Conservation (phyloP, 371 early-diverging fungal species). For the Entomophthora muscae region DNA sequence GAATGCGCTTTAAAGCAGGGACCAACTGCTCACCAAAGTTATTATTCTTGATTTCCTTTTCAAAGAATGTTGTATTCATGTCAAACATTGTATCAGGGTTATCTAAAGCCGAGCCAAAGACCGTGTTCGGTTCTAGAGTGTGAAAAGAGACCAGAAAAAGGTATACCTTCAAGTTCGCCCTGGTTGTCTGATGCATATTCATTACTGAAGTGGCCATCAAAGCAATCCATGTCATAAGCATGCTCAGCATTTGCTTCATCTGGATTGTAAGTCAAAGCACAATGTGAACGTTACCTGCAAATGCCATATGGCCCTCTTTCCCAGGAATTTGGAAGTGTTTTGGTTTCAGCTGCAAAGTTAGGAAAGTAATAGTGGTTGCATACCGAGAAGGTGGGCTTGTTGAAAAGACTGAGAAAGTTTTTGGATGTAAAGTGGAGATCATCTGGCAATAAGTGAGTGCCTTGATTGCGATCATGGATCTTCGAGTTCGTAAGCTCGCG, state of each 20-base stretch:
- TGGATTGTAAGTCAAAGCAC: no score
- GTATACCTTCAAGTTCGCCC: slow-evolving; percentile 16
- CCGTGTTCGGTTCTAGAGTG: slow-evolving; percentile 20
- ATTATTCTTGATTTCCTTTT: not conserved
- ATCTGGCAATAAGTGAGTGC: slow-evolving; percentile 51
- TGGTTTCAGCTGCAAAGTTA: slow-evolving; percentile 2
- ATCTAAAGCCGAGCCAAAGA: slow-evolving; percentile 17
- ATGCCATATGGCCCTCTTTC: not conserved
- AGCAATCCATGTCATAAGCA: not conserved
- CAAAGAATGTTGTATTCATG: not conserved
- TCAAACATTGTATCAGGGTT: not conserved
- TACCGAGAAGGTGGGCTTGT: slow-evolving; percentile 42
- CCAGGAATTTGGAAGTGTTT: slow-evolving; percentile 1
- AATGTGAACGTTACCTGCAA: not conserved
- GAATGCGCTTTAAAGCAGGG: slow-evolving; percentile 34
- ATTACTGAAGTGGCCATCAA: slow-evolving; percentile 2
- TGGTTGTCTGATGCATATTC: slow-evolving; percentile 12
- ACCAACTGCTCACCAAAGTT: slow-evolving; percentile 17
- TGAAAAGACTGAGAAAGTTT: slow-evolving; percentile 54
- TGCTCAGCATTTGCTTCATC: not conserved
- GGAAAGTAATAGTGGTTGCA: not conserved
- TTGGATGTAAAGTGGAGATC: slow-evolving; percentile 76
- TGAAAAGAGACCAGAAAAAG: not conserved
- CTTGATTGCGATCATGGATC: slow-evolving; percentile 19
- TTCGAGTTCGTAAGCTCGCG: slow-evolving; percentile 27